phyloP scores from a whole-genome alignment of 1,284 basidiomycete genomes.

The Tranzscheliella williamsii region DNA sequence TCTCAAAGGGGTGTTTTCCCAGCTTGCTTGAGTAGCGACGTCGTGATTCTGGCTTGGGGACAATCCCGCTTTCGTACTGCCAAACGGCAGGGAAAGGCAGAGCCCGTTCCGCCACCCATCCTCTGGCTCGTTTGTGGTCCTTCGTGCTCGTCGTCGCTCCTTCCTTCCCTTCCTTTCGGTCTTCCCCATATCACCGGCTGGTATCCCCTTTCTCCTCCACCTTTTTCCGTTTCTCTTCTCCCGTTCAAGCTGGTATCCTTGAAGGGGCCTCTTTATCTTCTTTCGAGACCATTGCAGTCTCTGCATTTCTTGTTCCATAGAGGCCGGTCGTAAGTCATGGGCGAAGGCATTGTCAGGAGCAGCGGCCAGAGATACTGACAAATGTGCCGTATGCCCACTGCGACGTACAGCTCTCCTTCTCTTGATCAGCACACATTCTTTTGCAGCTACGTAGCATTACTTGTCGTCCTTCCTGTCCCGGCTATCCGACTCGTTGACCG shows the following conservation, averaged over 20 bases:
- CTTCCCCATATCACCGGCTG: slow-evolving; percentile 34
- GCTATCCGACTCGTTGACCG: no score
- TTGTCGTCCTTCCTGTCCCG: no score
- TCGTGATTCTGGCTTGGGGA: no score
- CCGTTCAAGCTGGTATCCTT: slow-evolving; percentile 16
- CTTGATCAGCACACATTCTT: no score
- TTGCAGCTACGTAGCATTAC: no score
- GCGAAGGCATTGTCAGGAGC: not conserved
- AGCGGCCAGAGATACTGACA: not conserved
- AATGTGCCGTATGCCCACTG: not conserved
- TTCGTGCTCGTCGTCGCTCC: not conserved
- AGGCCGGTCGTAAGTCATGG: slow-evolving; percentile 23
- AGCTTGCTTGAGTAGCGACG: no score
- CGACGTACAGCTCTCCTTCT: not conserved
- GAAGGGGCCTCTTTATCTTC: not conserved
- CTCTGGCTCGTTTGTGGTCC: no score
- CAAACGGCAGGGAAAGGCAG: no score
- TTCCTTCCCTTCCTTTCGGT: not conserved
- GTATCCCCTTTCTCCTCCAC: slow-evolving; percentile 7
- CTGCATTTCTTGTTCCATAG: slow-evolving; percentile 1
- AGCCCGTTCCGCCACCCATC: no score
- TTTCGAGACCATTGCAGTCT: not conserved
- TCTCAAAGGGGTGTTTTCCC: no score
- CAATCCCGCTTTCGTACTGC: no score
- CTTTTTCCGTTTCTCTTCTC: slow-evolving; percentile 9